Evolutionary conservation across 106 monocot species (phyloP).

Genomic region (Phalaenopsis aphrodite): DNA sequence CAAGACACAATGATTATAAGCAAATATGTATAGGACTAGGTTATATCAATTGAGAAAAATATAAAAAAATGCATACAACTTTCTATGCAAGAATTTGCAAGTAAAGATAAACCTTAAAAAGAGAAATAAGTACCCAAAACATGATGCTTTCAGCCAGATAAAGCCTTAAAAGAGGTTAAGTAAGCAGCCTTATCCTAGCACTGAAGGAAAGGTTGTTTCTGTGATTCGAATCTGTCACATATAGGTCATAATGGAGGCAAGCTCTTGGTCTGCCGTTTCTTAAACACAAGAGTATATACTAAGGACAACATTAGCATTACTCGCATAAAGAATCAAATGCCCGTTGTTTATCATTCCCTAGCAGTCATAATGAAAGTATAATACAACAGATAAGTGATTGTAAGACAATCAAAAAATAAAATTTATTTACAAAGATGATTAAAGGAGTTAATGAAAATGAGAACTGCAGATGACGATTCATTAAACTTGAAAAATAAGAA

Average conservation of each 20-base stretch:
- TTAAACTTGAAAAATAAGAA: neutral
- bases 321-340: neutral
- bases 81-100: too few species aligned
- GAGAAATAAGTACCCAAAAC: neutral
- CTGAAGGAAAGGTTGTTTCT: neutral
- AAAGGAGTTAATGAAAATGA: too few species aligned
- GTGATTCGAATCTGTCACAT: neutral
- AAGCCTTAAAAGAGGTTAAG: neutral
- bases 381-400: neutral
- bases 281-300: neutral
- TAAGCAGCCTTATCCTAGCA: neutral
- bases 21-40: too few species aligned
- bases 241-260: neutral
- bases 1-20: too few species aligned
- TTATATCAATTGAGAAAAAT: too few species aligned
- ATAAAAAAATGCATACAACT: too few species aligned
- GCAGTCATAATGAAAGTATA: neutral
- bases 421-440: neutral
- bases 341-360: neutral
- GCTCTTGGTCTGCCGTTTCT: neutral
- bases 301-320: neutral
- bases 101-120: too few species aligned
- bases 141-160: neutral
- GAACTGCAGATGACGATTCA: too few species aligned
- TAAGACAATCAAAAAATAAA: neutral